Conservation (phyloP, 2,329 filamentous ascomycete genomes). For the Zymoseptoria brevis region DNA sequence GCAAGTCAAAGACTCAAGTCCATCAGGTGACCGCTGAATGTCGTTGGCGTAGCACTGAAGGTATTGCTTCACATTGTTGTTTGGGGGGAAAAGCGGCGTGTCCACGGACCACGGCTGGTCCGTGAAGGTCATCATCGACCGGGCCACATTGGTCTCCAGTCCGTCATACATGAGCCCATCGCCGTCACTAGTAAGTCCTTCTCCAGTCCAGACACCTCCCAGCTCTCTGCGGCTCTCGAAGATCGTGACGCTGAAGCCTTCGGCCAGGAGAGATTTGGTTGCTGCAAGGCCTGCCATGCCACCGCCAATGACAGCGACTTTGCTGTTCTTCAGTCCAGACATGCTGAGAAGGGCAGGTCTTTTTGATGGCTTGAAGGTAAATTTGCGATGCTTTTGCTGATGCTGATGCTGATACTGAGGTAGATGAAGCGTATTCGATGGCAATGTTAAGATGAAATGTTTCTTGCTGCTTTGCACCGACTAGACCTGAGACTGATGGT, state of each 20-base stretch:
- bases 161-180: conserved; percentile 8
- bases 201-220: conserved; percentile 9
- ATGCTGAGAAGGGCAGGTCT: neutral
- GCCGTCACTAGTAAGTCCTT: neutral
- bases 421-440: too few relatives aligned
- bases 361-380: too few relatives aligned
- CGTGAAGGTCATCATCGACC: conserved; percentile 13
- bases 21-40: neutral
- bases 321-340: neutral
- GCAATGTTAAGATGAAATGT: too few relatives aligned
- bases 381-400: too few relatives aligned
- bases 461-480: too few relatives aligned
- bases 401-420: too few relatives aligned
- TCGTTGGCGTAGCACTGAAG: conserved; percentile 1
- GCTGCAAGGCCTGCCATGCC: conserved; percentile 10
- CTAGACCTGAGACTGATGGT: too few relatives aligned
- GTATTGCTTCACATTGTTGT: conserved; percentile 3
- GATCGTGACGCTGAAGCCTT: conserved; percentile 6
- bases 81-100: conserved; percentile 4
- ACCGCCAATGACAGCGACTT: conserved; percentile 9
- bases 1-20: neutral
- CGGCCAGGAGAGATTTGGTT: conserved; percentile 8
- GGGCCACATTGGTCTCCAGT: conserved; percentile 12
- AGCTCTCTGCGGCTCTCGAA: conserved; percentile 6
- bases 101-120: conserved; percentile 3